Base-by-base conservation (phyloP, 106 monocot genomes). In the Allium cepa region DNA sequence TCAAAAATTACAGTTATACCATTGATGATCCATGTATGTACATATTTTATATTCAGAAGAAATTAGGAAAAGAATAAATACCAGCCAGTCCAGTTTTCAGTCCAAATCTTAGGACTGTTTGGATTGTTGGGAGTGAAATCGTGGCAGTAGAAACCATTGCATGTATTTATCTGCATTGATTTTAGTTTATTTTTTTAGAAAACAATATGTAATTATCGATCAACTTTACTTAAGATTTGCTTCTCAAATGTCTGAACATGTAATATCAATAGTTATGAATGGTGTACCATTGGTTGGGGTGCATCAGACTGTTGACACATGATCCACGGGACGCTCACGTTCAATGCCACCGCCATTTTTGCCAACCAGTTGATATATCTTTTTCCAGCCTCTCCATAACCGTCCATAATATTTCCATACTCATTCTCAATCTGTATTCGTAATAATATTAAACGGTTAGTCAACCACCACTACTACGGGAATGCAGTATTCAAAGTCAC, bases 61-160 rank as follows among this genome's bases (percentile, higher is more conserved):
- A 50, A 28, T 3, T 18, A 5, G 7, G 26, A 14, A 27, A 65
- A 13, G 14, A 59, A 12, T 59, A 67, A 60, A 13, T 17, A 80
- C 80, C 80, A 80, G 50, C 75, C 76, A 50, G 76, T 72, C 76
- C 80, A 76, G n/a, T 75, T 71, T 26, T 81, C 80, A 11, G 80
- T 81, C 72, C 67, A 81, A 61, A 81, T 73, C 62, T 66, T 75
- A 7, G 68, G 80, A 26, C 52, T 72, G 11, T 50, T 81, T 2
- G 50, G 48, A 14, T 58, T 69, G 56, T 67, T 81, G 18, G 76
- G 76, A 0, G 26, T 10, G 63, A 72, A 76, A 6, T 55, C 11
- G 1, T 55, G 13, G 53, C 53, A 55, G 53, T 55, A 55, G 15
- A 55, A 55, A 1, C 53, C 53, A 55, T 55, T 55, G 53, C 53